phyloP scores from a whole-genome alignment of 1,139 yeast genomes.

The Saccharomyces hybrid region DNA sequence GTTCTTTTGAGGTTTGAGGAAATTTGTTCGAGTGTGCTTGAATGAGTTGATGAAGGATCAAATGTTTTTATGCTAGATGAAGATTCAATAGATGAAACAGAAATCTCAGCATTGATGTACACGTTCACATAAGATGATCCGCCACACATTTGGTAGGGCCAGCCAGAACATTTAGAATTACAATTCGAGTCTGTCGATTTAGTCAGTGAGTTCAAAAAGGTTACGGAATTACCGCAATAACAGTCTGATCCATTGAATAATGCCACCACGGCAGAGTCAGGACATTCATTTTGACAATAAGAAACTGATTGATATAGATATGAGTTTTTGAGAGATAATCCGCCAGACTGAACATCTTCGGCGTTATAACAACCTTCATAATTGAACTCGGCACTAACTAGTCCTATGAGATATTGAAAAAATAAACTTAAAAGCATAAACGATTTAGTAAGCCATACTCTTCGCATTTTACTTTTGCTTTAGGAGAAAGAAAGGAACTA shows the following conservation, averaged over 20 bases:
- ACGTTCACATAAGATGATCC: slow-evolving; percentile 46
- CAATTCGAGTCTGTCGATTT: slow-evolving; percentile 37
- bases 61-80: slow-evolving; percentile 33
- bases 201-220: slow-evolving; percentile 34
- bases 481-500: background rate
- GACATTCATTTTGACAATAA: slow-evolving; percentile 43
- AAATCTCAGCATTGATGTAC: slow-evolving; percentile 38
- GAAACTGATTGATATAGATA: slow-evolving; percentile 45
- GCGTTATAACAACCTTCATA: slow-evolving; percentile 20
- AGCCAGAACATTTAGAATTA: slow-evolving; percentile 48
- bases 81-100: background rate
- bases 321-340: slow-evolving; percentile 30
- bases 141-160: slow-evolving; percentile 53
- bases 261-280: slow-evolving; percentile 45
- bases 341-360: slow-evolving; percentile 7
- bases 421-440: background rate
- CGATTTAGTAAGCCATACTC: background rate
- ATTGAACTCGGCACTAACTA: slow-evolving; percentile 3
- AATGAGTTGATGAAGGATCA: slow-evolving; percentile 11
- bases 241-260: slow-evolving; percentile 47
- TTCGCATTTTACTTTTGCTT: background rate
- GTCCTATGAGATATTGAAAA: background rate
- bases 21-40: background rate
- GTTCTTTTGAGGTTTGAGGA: background rate
- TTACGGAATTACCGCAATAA: slow-evolving; percentile 47